Evolutionary conservation across 2,329 filamentous ascomycete species (phyloP).

Genomic region (Hypoxylon rubiginosum): DNA sequence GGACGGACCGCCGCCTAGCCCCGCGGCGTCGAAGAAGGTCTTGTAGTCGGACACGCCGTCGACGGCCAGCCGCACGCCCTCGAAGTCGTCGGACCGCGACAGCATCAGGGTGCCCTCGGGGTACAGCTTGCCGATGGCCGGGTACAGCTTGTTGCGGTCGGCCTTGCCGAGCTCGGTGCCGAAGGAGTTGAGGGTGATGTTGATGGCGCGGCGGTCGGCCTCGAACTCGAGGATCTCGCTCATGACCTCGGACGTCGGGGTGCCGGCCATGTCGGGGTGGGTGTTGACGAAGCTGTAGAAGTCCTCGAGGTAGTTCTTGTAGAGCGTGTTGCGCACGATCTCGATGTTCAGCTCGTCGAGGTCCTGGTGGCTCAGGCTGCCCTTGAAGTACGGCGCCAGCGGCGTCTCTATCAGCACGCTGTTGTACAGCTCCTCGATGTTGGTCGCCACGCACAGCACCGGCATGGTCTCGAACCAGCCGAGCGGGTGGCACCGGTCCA

Average conservation of each 20-base stretch:
- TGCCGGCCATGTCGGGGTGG: slow-evolving; percentile 86
- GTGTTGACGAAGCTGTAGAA: slow-evolving; percentile 96
- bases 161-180: slow-evolving; percentile 95
- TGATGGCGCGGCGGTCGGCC: slow-evolving; percentile 95
- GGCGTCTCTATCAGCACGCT: slow-evolving; percentile 97
- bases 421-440: slow-evolving; percentile 99
- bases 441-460: slow-evolving; percentile 96
- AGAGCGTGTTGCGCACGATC: slow-evolving; percentile 97
- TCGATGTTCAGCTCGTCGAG: slow-evolving; percentile 99
- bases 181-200: slow-evolving; percentile 99
- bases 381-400: slow-evolving; percentile 96
- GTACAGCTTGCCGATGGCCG: slow-evolving; percentile 89
- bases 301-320: slow-evolving; percentile 99
- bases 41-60: slow-evolving; percentile 96
- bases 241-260: slow-evolving; percentile 95
- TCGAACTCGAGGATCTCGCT: slow-evolving; percentile 96
- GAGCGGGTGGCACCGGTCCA: slow-evolving; percentile 95
- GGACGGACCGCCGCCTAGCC: slow-evolving; percentile 77
- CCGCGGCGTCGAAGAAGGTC: slow-evolving; percentile 92
- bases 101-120: slow-evolving; percentile 96
- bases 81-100: slow-evolving; percentile 92
- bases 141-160: slow-evolving; percentile 96
- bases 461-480: slow-evolving; percentile 99
- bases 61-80: slow-evolving; percentile 92
- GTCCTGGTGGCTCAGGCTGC: slow-evolving; percentile 94